phyloP scores from a whole-genome alignment of 1,284 basidiomycete genomes.

The Irpex rosettiformis region DNA sequence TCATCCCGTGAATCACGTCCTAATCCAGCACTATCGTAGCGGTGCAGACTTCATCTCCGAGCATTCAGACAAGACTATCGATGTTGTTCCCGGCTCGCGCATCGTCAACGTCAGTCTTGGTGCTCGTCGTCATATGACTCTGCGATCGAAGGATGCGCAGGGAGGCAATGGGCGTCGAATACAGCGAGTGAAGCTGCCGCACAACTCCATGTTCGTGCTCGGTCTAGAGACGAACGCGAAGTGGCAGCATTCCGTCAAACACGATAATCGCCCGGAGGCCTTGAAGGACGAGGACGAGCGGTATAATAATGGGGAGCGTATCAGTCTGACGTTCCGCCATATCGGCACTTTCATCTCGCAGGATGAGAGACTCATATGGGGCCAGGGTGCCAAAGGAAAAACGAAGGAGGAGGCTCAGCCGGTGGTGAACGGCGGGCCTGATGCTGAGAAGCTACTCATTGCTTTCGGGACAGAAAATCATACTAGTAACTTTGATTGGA shows the following conservation, averaged over 20 bases:
- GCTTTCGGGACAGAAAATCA: constrained; percentile 75
- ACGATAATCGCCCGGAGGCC: constrained; percentile 57
- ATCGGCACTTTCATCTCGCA: constrained; percentile 69
- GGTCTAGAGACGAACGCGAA: constrained; percentile 64
- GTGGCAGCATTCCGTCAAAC: constrained; percentile 70
- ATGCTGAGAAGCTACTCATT: constrained; percentile 46
- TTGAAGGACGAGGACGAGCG: constrained; percentile 53
- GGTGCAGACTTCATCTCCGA: constrained; percentile 79
- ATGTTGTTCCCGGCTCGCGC: constrained; percentile 63
- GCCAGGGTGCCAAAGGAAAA: constrained; percentile 66
- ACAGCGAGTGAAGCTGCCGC: constrained; percentile 66
- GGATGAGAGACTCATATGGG: constrained; percentile 52
- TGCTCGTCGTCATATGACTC: constrained; percentile 67
- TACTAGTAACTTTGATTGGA: constrained; percentile 64
- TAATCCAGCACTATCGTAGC: constrained; percentile 72
- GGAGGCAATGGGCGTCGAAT: constrained; percentile 30
- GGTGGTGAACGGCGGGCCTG: constrained; percentile 48
- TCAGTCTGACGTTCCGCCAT: constrained; percentile 72
- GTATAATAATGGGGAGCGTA: constrained; percentile 54
- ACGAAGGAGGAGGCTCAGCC: constrained; percentile 43
- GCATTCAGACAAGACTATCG: constrained; percentile 79
- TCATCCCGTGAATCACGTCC: constrained; percentile 72
- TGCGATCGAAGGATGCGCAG: constrained; percentile 46
- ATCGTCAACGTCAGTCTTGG: constrained; percentile 78
- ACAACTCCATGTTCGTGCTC: constrained; percentile 77